phyloP scores from a whole-genome alignment of 169 alveolate species.

The Theileria annulata region DNA sequence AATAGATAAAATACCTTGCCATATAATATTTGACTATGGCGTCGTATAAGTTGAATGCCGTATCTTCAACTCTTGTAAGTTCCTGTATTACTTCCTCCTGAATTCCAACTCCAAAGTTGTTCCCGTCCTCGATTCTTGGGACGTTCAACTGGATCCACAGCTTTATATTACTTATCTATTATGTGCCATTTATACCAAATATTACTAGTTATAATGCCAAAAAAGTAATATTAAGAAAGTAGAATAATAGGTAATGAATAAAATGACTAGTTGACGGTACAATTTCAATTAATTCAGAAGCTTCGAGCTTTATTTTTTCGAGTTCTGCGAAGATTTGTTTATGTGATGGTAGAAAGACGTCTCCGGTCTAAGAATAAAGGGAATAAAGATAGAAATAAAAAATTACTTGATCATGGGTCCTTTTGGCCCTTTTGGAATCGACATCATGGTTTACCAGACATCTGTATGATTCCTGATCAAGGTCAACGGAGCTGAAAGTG shows the following conservation, averaged over 20 bases:
- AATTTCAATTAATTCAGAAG: conserved; percentile 84
- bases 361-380: conserved; percentile 13
- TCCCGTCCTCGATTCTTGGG: conserved; percentile 89
- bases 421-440: conserved; percentile 50
- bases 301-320: conserved; percentile 79
- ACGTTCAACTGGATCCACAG: conserved; percentile 87
- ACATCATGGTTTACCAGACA: conserved; percentile 41
- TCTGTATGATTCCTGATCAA: conserved; percentile 69
- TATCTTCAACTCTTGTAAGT: conserved; percentile 86
- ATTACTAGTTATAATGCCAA: neutral
- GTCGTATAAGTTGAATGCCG: conserved; percentile 83
- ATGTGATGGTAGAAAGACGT: conserved; percentile 74
- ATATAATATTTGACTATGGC: conserved; percentile 83
- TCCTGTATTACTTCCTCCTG: conserved; percentile 90
- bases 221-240: neutral
- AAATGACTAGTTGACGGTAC: conserved; percentile 16
- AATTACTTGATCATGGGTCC: conserved; percentile 48
- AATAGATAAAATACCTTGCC: conserved; percentile 62
- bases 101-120: conserved; percentile 88
- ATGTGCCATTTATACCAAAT: neutral
- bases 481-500: conserved; percentile 63
- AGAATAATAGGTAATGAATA: neutral
- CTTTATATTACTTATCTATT: conserved; percentile 79
- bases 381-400: neutral
- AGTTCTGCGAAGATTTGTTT: conserved; percentile 78